Base-by-base conservation (phyloP, 345 rosid genomes). In the Linum usitatissimum region DNA sequence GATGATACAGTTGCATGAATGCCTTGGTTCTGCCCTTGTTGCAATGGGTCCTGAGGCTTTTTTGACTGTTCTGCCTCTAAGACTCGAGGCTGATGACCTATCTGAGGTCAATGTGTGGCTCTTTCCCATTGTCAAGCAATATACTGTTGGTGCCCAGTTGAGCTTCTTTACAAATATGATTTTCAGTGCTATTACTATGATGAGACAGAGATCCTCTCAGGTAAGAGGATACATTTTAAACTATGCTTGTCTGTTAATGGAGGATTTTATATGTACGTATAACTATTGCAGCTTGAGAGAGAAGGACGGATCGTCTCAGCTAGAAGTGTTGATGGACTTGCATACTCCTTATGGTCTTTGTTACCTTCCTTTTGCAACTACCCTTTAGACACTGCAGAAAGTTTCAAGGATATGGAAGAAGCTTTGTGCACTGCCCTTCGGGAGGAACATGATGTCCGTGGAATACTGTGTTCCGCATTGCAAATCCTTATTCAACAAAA, bases 31-130 rank as follows among this genome's bases (percentile, higher is more conserved):
- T 59, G 96, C 96, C 67, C 81, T 90, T 74, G 90, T 84, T 64
- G 94, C 99, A 63, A 79, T 93, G 90, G 97, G 99, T 48, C 91
- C 96, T 53, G 97, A 90, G 73, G 77, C 84, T 60, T 84, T 93
- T 76, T 75, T 87, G 61, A 74, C 77, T 64, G 64, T 84, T 75
- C 73, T 93, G 36, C 87, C 88, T 57, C 85, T 93, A 70, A 86
- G 84, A 60, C 71, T 93, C 64, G 94, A 87, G 74, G 85, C 83
- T 62, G 73, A 76, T 70, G 90, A 90, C 78, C 80, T 86, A 53
- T 84, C 96, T 67, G 80, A 87, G 71, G 88, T 84, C 62, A 93
- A 93, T 60, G 87, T 84, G 55, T 90, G 97, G 96, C 91, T 93
- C 64, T 84, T 93, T 71, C 99, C 97, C 51, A 83, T 90, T 70